Percentiles rank a stretch among this genome's conserved stretches.
Conservation (phyloP, 108 stramenopile species). For the Cafeteria roenbergensis region DNA sequence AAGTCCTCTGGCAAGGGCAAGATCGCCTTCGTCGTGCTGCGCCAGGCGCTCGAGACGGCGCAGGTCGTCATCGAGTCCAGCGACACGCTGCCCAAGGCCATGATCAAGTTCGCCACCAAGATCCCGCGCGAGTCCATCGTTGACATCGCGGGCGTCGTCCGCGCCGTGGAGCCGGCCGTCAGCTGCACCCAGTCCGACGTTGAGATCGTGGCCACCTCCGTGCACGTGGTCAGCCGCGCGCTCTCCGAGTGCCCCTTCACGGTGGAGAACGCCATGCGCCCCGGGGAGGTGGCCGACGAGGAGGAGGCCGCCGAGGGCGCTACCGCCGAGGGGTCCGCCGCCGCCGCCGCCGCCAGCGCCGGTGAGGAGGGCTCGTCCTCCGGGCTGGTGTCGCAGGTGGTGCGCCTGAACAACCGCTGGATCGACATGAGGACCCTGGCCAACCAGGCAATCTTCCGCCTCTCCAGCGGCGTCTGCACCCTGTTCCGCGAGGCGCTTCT, state of each 20-base stretch:
- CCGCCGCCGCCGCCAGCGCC: neutral
- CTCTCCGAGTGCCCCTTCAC: slow-evolving; percentile 72
- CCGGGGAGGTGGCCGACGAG: slow-evolving; percentile 64
- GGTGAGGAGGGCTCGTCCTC: slow-evolving; percentile 4
- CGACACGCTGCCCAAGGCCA: slow-evolving; percentile 48
- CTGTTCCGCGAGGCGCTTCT: slow-evolving; percentile 80
- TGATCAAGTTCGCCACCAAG: slow-evolving; percentile 84
- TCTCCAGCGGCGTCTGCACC: slow-evolving; percentile 81
- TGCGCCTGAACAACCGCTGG: slow-evolving; percentile 85
- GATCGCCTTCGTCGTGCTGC: slow-evolving; percentile 78
- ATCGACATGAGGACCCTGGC: slow-evolving; percentile 91
- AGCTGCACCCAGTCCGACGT: slow-evolving; percentile 80
- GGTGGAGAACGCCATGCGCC: slow-evolving; percentile 90
- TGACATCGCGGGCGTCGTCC: slow-evolving; percentile 65
- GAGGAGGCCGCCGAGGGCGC: slow-evolving; percentile 58
- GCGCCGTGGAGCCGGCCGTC: too few species aligned
- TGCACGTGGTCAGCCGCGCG: slow-evolving; percentile 73
- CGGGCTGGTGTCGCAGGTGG: slow-evolving; percentile 62
- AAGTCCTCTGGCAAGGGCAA: slow-evolving; percentile 70
- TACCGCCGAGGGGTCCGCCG: slow-evolving; percentile 51
- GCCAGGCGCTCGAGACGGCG: slow-evolving; percentile 72
- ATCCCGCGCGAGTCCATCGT: slow-evolving; percentile 79
- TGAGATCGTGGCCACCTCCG: slow-evolving; percentile 67
- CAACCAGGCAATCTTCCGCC: slow-evolving; percentile 90
- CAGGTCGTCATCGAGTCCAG: slow-evolving; percentile 64